Conservation (phyloP, 306 rosid genomes). For the Begonia peltatifolia region DNA sequence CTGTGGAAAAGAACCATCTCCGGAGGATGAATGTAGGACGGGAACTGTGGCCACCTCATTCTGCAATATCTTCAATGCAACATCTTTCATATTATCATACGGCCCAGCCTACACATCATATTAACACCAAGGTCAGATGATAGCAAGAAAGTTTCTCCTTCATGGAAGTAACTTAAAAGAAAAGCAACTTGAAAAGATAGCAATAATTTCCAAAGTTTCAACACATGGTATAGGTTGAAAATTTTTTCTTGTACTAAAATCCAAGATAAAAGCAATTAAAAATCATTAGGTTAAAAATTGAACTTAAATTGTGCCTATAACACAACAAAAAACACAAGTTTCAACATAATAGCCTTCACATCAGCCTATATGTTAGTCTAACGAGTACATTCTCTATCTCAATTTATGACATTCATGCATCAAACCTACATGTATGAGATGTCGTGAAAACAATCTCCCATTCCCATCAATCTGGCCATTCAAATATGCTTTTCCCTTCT, state of each 20-base stretch:
- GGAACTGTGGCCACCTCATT: slow-evolving; percentile 88
- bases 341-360: background rate
- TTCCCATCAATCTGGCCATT: slow-evolving; percentile 50
- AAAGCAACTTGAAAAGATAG: too few species aligned
- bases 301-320: background rate
- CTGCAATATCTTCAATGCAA: slow-evolving; percentile 71
- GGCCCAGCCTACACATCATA: slow-evolving; percentile 67
- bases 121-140: background rate
- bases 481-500: slow-evolving; percentile 73
- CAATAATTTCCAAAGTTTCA: too few species aligned
- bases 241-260: too few species aligned
- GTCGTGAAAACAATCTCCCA: slow-evolving; percentile 47
- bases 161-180: background rate
- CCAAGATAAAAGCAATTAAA: background rate
- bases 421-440: slow-evolving; percentile 59
- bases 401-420: background rate
- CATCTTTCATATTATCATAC: slow-evolving; percentile 71
- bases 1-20: slow-evolving; percentile 86
- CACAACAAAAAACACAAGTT: background rate
- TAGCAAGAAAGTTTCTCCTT: background rate
- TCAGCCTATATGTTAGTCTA: background rate
- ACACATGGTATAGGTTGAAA: too few species aligned
- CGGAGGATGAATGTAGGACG: slow-evolving; percentile 58
- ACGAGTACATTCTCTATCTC: background rate
- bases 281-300: background rate